Evolutionary conservation across 192 early-diverging fungal genomes (phyloP).

Genomic region (Irineochytrium annulatum): DNA sequence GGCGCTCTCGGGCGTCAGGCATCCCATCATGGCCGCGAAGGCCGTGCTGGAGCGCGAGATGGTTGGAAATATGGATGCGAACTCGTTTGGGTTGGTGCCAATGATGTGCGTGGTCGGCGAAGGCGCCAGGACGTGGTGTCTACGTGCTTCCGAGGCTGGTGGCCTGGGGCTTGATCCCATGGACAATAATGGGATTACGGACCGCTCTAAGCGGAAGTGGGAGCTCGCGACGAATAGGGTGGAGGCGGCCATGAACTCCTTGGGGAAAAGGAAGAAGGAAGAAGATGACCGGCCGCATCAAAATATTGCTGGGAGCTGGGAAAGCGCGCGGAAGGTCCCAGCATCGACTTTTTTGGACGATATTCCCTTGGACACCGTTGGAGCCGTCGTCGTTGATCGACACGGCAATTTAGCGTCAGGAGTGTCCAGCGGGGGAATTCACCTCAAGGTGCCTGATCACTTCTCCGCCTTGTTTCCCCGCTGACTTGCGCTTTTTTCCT

Average conservation of each 20-base stretch:
- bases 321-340: slow-evolving; percentile 2
- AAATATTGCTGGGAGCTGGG: background rate
- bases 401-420: slow-evolving; percentile 63
- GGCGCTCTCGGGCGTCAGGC: slow-evolving; percentile 59
- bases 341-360: slow-evolving; percentile 11
- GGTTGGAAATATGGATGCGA: slow-evolving; percentile 25
- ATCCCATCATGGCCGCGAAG: slow-evolving; percentile 53
- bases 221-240: background rate
- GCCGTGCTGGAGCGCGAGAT: slow-evolving; percentile 32
- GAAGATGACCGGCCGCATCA: background rate
- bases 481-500: no score
- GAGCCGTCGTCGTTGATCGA: slow-evolving; percentile 70
- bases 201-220: background rate
- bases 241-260: background rate
- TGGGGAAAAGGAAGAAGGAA: background rate
- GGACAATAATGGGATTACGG: background rate
- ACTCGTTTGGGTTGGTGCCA: slow-evolving; percentile 43
- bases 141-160: background rate
- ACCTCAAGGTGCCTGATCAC: slow-evolving; percentile 52
- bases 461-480: no score
- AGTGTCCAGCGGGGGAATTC: slow-evolving; percentile 84
- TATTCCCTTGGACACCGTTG: slow-evolving; percentile 73
- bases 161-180: background rate
- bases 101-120: slow-evolving; percentile 53
- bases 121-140: slow-evolving; percentile 42